Evolutionary conservation across 257 asterid genomes (phyloP).

Genomic region (Gentiana dahurica): DNA sequence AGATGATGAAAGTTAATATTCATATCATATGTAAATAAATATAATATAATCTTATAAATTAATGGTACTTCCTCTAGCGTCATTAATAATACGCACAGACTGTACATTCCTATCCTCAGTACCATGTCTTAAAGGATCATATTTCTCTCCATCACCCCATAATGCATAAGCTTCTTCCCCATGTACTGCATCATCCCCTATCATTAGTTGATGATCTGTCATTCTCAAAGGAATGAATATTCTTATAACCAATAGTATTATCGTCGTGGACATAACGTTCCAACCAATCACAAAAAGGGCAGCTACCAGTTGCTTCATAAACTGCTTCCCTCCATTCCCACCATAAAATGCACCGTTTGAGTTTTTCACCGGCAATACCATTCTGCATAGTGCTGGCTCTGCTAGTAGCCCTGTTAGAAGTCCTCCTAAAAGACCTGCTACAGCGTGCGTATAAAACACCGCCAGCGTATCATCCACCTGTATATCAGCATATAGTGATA

Average conservation of each 20-base stretch:
- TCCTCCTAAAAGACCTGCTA: conserved; percentile 79
- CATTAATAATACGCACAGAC: too few species aligned
- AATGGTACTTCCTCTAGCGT: too few species aligned
- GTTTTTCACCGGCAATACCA: conserved; percentile 43
- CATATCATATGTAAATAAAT: conserved; percentile 7
- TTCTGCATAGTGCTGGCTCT: conserved; percentile 51
- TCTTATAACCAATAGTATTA: conserved; percentile 44
- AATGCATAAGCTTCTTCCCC: conserved; percentile 93
- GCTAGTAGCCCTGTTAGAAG: conserved; percentile 69
- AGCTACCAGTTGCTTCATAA: conserved; percentile 59
- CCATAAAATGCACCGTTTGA: conserved; percentile 73
- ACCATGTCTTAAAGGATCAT: conserved; percentile 53
- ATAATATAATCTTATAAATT: background rate
- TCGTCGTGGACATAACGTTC: conserved; percentile 51
- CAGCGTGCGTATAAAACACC: conserved; percentile 86
- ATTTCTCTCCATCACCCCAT: conserved; percentile 83
- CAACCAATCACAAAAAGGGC: conserved; percentile 64
- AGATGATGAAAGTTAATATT: background rate
- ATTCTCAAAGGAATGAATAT: conserved; percentile 51
- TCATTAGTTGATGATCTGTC: conserved; percentile 69
- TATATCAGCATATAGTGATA: too few species aligned
- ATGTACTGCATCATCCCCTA: conserved; percentile 88
- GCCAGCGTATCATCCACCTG: conserved; percentile 69
- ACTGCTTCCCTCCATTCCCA: conserved; percentile 33
- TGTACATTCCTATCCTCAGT: background rate